Conservation (phyloP, 2,329 filamentous ascomycete species). For the Ophiostoma piceae region DNA sequence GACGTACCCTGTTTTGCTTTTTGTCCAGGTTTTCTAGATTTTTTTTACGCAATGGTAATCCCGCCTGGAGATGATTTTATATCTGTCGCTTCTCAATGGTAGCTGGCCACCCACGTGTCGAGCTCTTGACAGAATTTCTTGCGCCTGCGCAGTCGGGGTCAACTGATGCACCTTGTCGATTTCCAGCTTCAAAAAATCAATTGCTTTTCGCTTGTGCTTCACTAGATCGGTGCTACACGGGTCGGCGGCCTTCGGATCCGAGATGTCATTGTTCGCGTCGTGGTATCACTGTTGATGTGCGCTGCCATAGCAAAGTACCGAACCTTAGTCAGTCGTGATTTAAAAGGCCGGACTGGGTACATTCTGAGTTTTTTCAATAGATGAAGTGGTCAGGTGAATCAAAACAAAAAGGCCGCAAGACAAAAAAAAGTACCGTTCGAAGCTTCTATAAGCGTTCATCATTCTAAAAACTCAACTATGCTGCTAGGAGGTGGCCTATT, state of each 20-base stretch:
- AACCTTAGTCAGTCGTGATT: too few species aligned
- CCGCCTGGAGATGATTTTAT: background rate
- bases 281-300: background rate
- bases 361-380: too few species aligned
- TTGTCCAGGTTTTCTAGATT: background rate
- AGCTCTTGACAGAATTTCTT: background rate
- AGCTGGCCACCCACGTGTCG: background rate
- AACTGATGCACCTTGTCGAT: background rate
- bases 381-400: background rate
- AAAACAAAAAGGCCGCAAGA: background rate
- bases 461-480: background rate
- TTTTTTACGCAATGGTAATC: background rate
- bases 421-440: background rate
- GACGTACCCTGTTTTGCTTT: background rate
- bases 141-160: background rate
- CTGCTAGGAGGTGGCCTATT: too few species aligned
- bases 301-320: background rate
- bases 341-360: too few species aligned
- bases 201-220: background rate
- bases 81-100: background rate
- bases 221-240: background rate
- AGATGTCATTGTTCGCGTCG: background rate
- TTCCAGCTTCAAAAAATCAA: background rate
- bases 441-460: background rate
- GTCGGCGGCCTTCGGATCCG: background rate